Conservation (phyloP, 805 yeast genomes). For the Zygoascus bituminiphila region DNA sequence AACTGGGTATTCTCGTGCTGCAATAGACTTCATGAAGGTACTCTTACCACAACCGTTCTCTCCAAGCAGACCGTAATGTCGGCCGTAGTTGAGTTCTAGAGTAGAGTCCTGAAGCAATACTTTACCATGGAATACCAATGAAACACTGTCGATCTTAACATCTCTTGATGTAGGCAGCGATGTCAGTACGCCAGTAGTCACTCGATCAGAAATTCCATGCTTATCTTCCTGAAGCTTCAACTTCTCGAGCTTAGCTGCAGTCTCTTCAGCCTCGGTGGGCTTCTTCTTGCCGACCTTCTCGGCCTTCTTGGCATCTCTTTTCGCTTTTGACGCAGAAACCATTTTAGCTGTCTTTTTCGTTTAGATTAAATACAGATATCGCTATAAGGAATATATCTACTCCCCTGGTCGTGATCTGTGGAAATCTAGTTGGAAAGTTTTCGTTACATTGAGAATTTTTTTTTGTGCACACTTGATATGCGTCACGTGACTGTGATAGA, state of each 20-base stretch:
- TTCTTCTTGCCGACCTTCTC: constrained; percentile 72
- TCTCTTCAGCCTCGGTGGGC: constrained; percentile 39
- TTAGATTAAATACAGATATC: neutral
- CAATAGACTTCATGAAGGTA: constrained; percentile 84
- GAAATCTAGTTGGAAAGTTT: neutral
- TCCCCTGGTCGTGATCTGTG: neutral
- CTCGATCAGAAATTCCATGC: constrained; percentile 93
- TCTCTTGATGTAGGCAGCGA: constrained; percentile 88
- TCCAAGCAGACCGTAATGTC: constrained; percentile 95
- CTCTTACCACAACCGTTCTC: constrained; percentile 99
- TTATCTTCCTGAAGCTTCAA: constrained; percentile 89
- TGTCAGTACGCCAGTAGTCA: constrained; percentile 92
- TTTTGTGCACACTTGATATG: neutral
- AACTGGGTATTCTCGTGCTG: constrained; percentile 93
- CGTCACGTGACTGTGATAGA: neutral
- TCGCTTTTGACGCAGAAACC: constrained; percentile 87
- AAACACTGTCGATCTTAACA: constrained; percentile 81
- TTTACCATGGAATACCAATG: constrained; percentile 94
- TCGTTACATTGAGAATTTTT: neutral
- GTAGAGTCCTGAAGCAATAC: constrained; percentile 88
- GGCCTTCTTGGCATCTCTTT: constrained; percentile 94
- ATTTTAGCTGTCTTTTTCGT: constrained; percentile 7
- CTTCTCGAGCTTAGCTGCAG: constrained; percentile 70
- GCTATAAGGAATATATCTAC: neutral
- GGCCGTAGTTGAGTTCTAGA: constrained; percentile 90